Percentiles rank a stretch among this genome's conserved stretches.
Conservation (phyloP, 73 alveolate species). For the Stentor roeselii region DNA sequence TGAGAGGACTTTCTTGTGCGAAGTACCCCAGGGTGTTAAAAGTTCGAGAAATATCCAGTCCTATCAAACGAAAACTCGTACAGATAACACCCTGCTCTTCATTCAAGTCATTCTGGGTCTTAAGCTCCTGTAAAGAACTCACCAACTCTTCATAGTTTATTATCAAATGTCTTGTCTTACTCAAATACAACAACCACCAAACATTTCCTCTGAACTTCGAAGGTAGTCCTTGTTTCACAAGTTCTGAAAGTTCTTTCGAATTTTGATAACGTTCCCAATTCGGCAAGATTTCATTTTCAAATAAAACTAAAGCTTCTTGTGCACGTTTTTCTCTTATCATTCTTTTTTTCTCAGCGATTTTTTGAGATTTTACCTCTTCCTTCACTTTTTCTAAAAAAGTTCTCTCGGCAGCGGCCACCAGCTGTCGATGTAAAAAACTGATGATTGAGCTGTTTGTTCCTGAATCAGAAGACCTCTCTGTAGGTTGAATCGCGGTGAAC, state of each 20-base stretch:
- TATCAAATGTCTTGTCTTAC: not conserved
- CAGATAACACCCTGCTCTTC: not conserved
- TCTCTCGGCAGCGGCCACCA: constrained; percentile 71
- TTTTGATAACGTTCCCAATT: constrained; percentile 61
- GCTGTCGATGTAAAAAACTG: constrained; percentile 48
- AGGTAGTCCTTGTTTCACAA: constrained; percentile 55
- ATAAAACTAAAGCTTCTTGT: constrained; percentile 30
- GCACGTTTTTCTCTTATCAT: constrained; percentile 49
- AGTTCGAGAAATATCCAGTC: not conserved
- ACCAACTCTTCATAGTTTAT: not conserved
- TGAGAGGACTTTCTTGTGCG: not conserved
- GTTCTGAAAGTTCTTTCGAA: constrained; percentile 49
- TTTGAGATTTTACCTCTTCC: constrained; percentile 47
- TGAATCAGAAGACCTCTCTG: not conserved
- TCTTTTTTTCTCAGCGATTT: constrained; percentile 42
- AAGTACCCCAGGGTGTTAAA: constrained; percentile 19
- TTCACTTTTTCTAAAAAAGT: constrained; percentile 51
- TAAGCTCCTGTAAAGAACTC: not conserved
- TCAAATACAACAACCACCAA: constrained; percentile 45
- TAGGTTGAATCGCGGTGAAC: not conserved
- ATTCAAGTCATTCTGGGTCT: not conserved
- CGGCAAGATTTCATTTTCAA: constrained; percentile 53
- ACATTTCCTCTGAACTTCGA: constrained; percentile 54
- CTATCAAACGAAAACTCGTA: not conserved
- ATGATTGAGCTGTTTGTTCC: not conserved